Base-by-base conservation (phyloP, 306 rosid species). In the Hippophae tibetana region DNA sequence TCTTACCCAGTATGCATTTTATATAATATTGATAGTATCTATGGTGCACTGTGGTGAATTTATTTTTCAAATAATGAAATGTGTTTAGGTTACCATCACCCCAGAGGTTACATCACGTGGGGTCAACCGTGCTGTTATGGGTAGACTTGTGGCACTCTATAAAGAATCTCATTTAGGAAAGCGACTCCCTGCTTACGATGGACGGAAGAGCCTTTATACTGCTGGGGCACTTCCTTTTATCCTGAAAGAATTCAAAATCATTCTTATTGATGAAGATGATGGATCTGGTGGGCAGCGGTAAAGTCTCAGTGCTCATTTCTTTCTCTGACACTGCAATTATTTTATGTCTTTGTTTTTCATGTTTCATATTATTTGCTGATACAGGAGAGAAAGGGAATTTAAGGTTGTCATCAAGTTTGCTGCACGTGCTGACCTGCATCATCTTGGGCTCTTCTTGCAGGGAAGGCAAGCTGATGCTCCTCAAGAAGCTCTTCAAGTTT, bases 391-490 rank as follows among this genome's bases (percentile, higher is more conserved):
- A 25, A 73, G 85, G 31, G 95, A 88, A 5, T 93, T 93, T 42
- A 86, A 62, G 74, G 99, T 93, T 23, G 99, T 80, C 9, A 89
- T 93, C 12, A 93, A 93, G 56, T 69, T 93, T 1, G 99, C 99
- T 69, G 90, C 99, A 41, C 85, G 94, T 0, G 95, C 97, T 0
- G 99, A 93, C 78, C 87, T 93, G 43, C 99, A 93, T 71, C 99
- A 88, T 72, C 58, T 93, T 56, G 97, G 94, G 25, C 90, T 88
- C 76, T 93, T 93, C 70, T 69, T 93, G 71, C 85, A 86, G 66
- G 99, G 99, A 47, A 84, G 82, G 62, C 90, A 88, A 68, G 83
- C 95, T 41, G 99, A 93, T 75, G 99, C 97, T 1, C 99, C 99
- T 9, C 99, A 93, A 64, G 99, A 88, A 72, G 99, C 99, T 2